Evolutionary conservation across 208 protist genomes (phyloP), one percentile per base, ranked within the genome.

Genomic region (Trypanosomatidae sp.): DNA sequence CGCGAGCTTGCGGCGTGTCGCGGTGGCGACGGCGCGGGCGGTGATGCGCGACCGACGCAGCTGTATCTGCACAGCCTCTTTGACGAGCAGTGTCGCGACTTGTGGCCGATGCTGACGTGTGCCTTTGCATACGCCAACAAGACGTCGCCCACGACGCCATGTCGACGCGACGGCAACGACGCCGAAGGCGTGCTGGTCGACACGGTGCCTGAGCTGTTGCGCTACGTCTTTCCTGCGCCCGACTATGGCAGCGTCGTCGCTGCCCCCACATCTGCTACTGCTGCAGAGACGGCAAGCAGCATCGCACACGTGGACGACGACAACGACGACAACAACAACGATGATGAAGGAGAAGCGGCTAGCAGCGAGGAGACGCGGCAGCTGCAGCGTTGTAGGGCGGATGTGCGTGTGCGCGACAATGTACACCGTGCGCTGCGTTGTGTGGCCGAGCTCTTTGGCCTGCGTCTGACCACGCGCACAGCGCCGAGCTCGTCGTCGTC

Each of bases 401-500:
- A 66, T 37, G 45, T 43, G 5, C 26, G 19, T 0, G 64, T 48
- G 2, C 38, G 48, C 19, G 37, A 45, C 1, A 82, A 80, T 42
- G 67, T 86, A 5, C 47, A 43, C 0, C 62, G 71, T n/a, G 66
- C 51, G n/a, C 60, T 86, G 33, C 38, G 35, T 21, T 84, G 75
- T 49, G 76, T 90, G 48, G 62, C 63, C 48, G 75, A 90, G 30
- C 41, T 86, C 3, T 90, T 90, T 26, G 81, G 81, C 11, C 54
- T 90, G 10, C 56, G 63, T 5, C 39, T 86, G n/a, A n/a, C n/a
- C n/a, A n/a, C n/a, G n/a, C n/a, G n/a, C n/a, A n/a, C n/a, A n/a
- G n/a, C n/a, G n/a, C n/a, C n/a, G n/a, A n/a, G n/a, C n/a, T n/a
- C n/a, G n/a, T n/a, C n/a, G n/a, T n/a, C n/a, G n/a, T n/a, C n/a